Percentiles rank a stretch among this genome's conserved stretches.
These are phyloP conservation scores for Cucurbita maxima DNA, from an alignment of 306 rosid species.

Conservation along the genomic window DNA sequence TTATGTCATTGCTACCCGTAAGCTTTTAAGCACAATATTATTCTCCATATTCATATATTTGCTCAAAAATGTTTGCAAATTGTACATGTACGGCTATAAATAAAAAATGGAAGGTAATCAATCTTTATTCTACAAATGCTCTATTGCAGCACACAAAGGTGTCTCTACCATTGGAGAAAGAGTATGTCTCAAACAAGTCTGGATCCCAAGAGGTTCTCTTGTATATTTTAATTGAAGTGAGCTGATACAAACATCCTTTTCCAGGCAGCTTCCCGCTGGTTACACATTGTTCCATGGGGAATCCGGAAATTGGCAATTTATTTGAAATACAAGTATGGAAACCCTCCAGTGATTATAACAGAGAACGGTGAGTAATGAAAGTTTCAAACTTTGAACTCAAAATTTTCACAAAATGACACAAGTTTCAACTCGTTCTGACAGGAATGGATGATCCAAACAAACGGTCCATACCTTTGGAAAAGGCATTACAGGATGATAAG, in stretches of 20 bases:
- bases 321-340: slow-evolving; percentile 51
- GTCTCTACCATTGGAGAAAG: slow-evolving; percentile 70
- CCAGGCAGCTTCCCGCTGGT: slow-evolving; percentile 82
- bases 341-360: slow-evolving; percentile 56
- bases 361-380: slow-evolving; percentile 55
- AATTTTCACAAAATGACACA: not conserved
- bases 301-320: slow-evolving; percentile 49
- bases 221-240: slow-evolving; percentile 7
- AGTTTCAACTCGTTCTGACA: slow-evolving; percentile 3
- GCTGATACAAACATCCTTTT: slow-evolving; percentile 7
- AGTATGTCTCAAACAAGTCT: slow-evolving; percentile 28
- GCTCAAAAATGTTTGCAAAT: not conserved
- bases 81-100: not conserved
- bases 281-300: slow-evolving; percentile 91
- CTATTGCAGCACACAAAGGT: slow-evolving; percentile 39
- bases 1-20: slow-evolving; percentile 68
- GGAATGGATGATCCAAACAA: slow-evolving; percentile 80
- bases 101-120: not conserved
- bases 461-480: slow-evolving; percentile 29
- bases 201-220: not conserved
- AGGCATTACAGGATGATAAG: slow-evolving; percentile 57
- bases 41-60: not conserved
- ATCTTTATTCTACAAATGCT: slow-evolving; percentile 10
- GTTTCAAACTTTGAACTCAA: not conserved
- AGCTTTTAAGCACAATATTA: slow-evolving; percentile 13